phyloP scores from a whole-genome alignment of 345 rosid genomes.

The Noccaea caerulescens region DNA sequence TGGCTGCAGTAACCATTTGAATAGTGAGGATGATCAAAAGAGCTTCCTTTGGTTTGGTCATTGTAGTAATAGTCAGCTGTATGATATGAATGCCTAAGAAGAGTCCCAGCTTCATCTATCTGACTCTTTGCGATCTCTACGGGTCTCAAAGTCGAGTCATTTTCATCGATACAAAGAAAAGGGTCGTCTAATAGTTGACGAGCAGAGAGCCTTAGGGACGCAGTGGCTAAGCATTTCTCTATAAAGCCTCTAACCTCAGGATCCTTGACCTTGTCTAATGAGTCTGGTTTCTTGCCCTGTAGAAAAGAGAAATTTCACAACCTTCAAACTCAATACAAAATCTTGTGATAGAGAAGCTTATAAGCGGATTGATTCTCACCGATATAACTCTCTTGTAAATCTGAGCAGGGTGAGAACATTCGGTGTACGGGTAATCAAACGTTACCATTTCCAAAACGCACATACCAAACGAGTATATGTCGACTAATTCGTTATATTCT shows the following conservation, averaged over 20 bases:
- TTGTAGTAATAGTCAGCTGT: conserved; percentile 41
- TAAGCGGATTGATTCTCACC: conserved; percentile 52
- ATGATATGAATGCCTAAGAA: conserved; percentile 52
- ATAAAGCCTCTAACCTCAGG: conserved; percentile 77
- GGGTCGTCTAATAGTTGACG: conserved; percentile 81
- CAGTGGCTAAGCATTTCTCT: conserved; percentile 90
- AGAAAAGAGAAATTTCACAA: not conserved
- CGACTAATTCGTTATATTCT: conserved; percentile 89
- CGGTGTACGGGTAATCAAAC: conserved; percentile 92
- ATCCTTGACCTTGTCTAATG: conserved; percentile 79
- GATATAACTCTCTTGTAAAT: conserved; percentile 95
- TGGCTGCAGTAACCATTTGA: conserved; percentile 47
- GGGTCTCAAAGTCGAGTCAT: conserved; percentile 49
- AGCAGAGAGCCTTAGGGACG: conserved; percentile 82
- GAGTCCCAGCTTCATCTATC: conserved; percentile 47
- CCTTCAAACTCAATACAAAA: not conserved
- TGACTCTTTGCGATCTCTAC: conserved; percentile 44
- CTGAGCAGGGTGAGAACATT: conserved; percentile 90
- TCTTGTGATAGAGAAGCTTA: not conserved
- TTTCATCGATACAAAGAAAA: conserved; percentile 66
- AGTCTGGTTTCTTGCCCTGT: conserved; percentile 94
- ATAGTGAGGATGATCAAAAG: conserved; percentile 41
- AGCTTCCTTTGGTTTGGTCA: conserved; percentile 42
- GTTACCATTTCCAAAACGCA: conserved; percentile 95
- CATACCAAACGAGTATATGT: conserved; percentile 96